A percentile compares a stretch with the other conserved stretches of the same genome.
Evolutionary conservation across 2,329 filamentous ascomycete genomes (phyloP).

Genomic region (Immersiporthe knoxdaviesiana): DNA sequence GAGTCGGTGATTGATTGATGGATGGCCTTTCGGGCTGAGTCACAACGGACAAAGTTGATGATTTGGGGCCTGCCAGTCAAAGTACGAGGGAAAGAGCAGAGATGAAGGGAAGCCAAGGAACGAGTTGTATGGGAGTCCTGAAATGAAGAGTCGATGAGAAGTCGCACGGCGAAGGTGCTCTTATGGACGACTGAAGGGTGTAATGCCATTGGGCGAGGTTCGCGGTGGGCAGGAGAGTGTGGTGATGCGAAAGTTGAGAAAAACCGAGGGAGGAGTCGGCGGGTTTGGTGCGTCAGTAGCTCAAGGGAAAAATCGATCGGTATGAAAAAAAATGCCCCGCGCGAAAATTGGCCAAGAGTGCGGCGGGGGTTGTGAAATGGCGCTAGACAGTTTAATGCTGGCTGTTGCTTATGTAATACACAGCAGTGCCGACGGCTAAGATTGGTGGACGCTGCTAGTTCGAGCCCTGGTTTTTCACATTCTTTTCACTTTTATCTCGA

Average conservation of each 20-base stretch:
- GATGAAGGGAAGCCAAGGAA: not conserved
- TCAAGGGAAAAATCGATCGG: conserved; percentile 26
- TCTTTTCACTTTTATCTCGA: not conserved
- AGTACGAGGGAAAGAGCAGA: not conserved
- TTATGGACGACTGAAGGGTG: conserved; percentile 15
- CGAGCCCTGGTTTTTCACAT: not conserved
- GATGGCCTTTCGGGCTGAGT: conserved; percentile 8
- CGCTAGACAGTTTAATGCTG: not conserved
- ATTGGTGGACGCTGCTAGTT: not conserved
- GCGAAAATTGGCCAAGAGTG: not conserved
- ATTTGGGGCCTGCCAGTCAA: not conserved
- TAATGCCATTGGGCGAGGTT: conserved; percentile 27
- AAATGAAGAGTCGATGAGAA: not conserved
- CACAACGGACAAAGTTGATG: not conserved
- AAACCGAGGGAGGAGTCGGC: not conserved
- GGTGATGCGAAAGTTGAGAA: conserved; percentile 17
- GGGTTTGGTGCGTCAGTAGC: conserved; percentile 17
- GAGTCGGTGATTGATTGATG: not conserved
- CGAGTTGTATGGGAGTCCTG: not conserved
- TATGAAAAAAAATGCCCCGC: conserved; percentile 18
- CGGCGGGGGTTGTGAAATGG: not conserved
- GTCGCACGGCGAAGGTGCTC: not conserved
- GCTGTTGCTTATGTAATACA: not conserved
- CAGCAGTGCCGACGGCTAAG: not conserved
- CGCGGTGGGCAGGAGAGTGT: conserved; percentile 15